Conservation (phyloP, 169 alveolate genomes). For the Plasmodium chabaudi region DNA sequence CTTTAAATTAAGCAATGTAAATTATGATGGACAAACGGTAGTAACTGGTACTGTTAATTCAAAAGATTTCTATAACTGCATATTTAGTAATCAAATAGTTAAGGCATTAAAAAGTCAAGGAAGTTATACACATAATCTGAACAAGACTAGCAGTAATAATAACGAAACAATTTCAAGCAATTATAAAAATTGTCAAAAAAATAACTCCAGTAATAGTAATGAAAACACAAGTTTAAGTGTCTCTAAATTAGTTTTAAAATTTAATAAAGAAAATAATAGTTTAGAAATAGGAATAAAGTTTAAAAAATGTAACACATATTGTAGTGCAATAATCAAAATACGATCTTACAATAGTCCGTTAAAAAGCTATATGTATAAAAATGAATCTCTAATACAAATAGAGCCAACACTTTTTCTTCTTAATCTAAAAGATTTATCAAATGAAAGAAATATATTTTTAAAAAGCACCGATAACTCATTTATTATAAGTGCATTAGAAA, state of each 20-base stretch:
- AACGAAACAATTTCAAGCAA: neutral
- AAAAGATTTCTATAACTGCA: constrained; percentile 59
- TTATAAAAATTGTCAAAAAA: neutral
- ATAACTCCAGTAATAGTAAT: neutral
- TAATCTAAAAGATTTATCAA: constrained; percentile 45
- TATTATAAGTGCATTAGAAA: constrained; percentile 51
- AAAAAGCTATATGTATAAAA: constrained; percentile 43
- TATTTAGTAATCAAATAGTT: constrained; percentile 49
- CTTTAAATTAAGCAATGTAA: constrained; percentile 14
- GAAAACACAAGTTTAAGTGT: neutral
- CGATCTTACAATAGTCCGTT: constrained; percentile 24
- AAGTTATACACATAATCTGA: neutral
- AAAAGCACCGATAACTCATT: constrained; percentile 54
- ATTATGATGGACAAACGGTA: constrained; percentile 4
- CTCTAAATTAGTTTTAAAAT: constrained; percentile 39
- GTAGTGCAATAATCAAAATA: constrained; percentile 34
- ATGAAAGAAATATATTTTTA: constrained; percentile 60
- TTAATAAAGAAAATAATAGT: constrained; percentile 15
- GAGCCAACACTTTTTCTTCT: constrained; percentile 72
- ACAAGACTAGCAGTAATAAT: neutral
- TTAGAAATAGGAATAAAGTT: constrained; percentile 48
- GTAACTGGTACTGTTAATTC: constrained; percentile 49
- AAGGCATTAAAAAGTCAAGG: constrained; percentile 16
- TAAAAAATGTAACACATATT: constrained; percentile 34
- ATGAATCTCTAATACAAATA: constrained; percentile 64